Evolutionary conservation across 352 stramenopile species (phyloP), one percentile per base, ranked within the genome.

Genomic region (Thalassiosira ordinaria): DNA sequence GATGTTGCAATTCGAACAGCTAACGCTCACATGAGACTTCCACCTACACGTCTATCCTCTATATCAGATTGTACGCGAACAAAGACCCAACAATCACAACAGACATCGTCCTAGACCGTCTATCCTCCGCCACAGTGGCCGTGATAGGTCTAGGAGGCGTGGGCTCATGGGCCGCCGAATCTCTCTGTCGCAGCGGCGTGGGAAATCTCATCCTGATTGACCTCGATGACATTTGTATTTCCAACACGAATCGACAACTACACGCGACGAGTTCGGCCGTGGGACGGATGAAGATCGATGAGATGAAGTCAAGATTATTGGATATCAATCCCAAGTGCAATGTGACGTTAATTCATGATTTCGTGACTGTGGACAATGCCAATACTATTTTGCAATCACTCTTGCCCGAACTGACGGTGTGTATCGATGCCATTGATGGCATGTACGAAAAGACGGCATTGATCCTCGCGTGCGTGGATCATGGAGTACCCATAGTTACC

Each of bases 211-310:
- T 90, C 8, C 71, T 96, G 9, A 83, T 95, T 55, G 91, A 96
- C 74, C 59, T 95, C 0, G 91, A 96, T 64, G 89, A 95, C 53
- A 90, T 96, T 67, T 96, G 91, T 67, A 88, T 95, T 22, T 88
- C 67, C 59, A 96, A 96, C 64, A 93, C 87, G 5, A 96, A 96
- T 72, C 71, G 91, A 63, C 89, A 96, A 77, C 53, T 95, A n/a
- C 82, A 92, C 51, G 87, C 89, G 0, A 72, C 80, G 9, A 80
- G 63, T 11, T 83, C 66, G 7, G 90, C 85, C 0, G 66, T 95
- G 39, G 91, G 91, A 13, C 47, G 86, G 62, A 80, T 92, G 72
- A 95, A 95, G 71, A 91, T 89, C 66, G 78, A 95, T 35, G 80
- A 85, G 49, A 88, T 94, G 79, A 74, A 84, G 68, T 18, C 52